Evolutionary conservation across 371 early-diverging fungal species (phyloP), one percentile per base, ranked within the genome.

Genomic region (Zychaea mexicana): DNA sequence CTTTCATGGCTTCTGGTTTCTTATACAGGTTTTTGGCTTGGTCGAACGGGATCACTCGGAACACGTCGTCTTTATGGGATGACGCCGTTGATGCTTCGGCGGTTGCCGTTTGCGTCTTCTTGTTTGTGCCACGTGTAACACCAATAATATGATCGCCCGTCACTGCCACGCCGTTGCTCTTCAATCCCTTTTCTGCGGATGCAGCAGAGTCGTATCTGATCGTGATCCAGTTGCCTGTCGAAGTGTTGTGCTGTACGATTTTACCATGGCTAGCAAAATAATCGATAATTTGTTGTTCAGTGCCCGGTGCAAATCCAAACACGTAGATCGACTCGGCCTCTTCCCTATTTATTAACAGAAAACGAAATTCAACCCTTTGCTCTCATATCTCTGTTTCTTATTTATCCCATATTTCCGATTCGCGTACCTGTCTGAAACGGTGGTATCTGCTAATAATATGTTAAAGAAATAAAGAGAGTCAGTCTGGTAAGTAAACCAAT

Each of bases 21-120:
- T 64, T 64, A 33, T 45, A 64, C 2, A 64, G 33, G 49, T 64
- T 39, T n/a, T 62, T 52, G n/a, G 64, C 57, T 33, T 58, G 33
- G 2, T 49, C 39, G 3, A 58, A 39, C 8, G 64, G 64, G 12
- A 64, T 49, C 12, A 64, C 33, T 2, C 56, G 42, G 12, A 28
- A 26, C 1, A 26, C 13, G 15, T 30, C 28, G 2, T 30, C n/a
- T 30, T 53, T 52, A 27, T 28, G 9, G 9, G 28, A 19, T 57
- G 30, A 19, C 32, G 33, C 38, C 57, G n/a, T 19, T 46, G 6
- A 15, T 7, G 6, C 28, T n/a, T 26, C 24, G 10, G 28, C 47
- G 21, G 31, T 17, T 9, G 31, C 30, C 6, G 57, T 9, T 47
- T 26, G 17, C 13, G 13, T 38, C 27, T 54, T 57, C 21, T 45